Conservation (phyloP, 176 grass and related monocot genomes). For the Triticum monococcum region DNA sequence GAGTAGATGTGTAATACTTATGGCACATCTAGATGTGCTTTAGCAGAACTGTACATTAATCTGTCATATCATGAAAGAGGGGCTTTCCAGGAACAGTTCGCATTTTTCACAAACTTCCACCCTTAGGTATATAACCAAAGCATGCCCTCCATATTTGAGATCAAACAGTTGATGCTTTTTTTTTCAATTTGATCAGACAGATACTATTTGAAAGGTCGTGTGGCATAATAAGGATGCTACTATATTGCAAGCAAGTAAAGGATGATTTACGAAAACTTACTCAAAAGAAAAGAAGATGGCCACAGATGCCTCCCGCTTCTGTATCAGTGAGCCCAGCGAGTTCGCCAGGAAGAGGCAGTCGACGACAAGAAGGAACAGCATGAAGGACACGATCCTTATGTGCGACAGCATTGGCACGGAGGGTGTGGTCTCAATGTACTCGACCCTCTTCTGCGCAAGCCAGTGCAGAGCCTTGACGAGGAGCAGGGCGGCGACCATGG, state of each 20-base stretch:
- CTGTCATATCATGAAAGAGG: not conserved
- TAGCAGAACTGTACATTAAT: not conserved
- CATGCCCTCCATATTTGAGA: not conserved
- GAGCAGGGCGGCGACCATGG: constrained; percentile 78
- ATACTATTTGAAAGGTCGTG: not conserved
- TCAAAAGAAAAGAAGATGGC: constrained; percentile 97
- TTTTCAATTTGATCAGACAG: not conserved
- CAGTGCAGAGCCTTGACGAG: constrained; percentile 84
- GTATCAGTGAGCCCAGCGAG: constrained; percentile 59
- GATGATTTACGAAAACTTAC: constrained; percentile 44
- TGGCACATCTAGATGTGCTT: too few species aligned
- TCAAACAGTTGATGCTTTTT: not conserved
- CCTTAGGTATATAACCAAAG: not conserved
- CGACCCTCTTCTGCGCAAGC: constrained; percentile 85
- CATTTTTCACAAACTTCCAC: not conserved
- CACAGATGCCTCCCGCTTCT: constrained; percentile 67
- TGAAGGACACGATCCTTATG: constrained; percentile 79
- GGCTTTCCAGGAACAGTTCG: not conserved
- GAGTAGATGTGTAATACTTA: too few species aligned
- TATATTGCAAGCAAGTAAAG: not conserved
- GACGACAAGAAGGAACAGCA: constrained; percentile 66
- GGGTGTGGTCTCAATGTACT: constrained; percentile 91
- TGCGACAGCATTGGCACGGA: constrained; percentile 80
- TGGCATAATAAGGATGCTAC: not conserved
- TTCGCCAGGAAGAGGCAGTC: constrained; percentile 80